phyloP scores from a whole-genome alignment of 805 yeast species.

The Candida broadrunensis region DNA sequence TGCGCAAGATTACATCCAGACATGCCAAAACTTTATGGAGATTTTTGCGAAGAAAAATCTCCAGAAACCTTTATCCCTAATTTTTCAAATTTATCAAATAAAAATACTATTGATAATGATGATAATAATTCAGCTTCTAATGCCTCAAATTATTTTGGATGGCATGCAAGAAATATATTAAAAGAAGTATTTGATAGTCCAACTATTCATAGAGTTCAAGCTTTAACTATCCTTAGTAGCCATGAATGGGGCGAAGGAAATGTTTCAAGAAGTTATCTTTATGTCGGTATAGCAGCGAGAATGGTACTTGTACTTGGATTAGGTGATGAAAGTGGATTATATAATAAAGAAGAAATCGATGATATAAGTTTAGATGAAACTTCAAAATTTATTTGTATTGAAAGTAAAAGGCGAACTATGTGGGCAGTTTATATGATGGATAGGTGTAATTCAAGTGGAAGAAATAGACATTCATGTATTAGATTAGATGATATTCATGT shows the following conservation, averaged over 20 bases:
- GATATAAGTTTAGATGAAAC: slow-evolving; percentile 9
- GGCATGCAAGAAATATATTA: slow-evolving; percentile 31
- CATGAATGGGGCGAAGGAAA: slow-evolving; percentile 43
- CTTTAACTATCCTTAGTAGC: slow-evolving; percentile 31
- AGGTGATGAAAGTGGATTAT: slow-evolving; percentile 15
- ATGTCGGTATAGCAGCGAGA: slow-evolving; percentile 38
- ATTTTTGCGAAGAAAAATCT: slow-evolving; percentile 21
- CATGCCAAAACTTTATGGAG: slow-evolving; percentile 27
- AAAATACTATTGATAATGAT: slow-evolving; percentile 1
- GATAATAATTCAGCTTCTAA: slow-evolving; percentile 17
- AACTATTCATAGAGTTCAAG: slow-evolving; percentile 34
- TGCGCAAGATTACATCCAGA: slow-evolving; percentile 32
- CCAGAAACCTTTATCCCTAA: slow-evolving; percentile 25
- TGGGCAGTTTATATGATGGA: slow-evolving; percentile 45
- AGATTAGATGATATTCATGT: slow-evolving; percentile 29
- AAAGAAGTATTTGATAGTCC: slow-evolving; percentile 36
- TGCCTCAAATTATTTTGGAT: slow-evolving; percentile 36
- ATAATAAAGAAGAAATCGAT: slow-evolving; percentile 6
- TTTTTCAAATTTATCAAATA: background rate
- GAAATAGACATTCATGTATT: slow-evolving; percentile 29
- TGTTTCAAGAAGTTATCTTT: slow-evolving; percentile 32
- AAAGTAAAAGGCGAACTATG: slow-evolving; percentile 32
- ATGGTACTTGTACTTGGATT: slow-evolving; percentile 35
- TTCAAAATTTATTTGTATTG: slow-evolving; percentile 18
- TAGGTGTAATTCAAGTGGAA: slow-evolving; percentile 34